Evolutionary conservation across 2,329 filamentous ascomycete species (phyloP), one percentile per base, ranked within the genome.

Genomic region (Endocalyx cinctus): DNA sequence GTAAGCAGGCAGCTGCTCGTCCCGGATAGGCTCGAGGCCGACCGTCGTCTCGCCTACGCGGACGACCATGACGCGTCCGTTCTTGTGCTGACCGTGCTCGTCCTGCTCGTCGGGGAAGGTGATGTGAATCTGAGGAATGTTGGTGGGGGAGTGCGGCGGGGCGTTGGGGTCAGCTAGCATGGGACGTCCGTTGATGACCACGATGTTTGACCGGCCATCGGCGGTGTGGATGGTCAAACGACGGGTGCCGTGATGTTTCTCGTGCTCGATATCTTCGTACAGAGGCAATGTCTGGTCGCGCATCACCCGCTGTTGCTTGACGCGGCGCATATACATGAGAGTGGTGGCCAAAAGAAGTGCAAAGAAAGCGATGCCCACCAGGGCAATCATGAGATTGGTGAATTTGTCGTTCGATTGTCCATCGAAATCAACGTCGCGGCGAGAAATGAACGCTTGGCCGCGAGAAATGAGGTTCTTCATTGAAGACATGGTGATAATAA

Each of bases 51-150:
- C 92, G 42, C 89, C 88, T 32, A 97, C 87, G 33, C 87, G 79
- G 35, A 98, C 90, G 22, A 97, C 79, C 15, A 98, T 84, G 32
- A 97, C 88, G 19, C 89, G 81, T 20, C 90, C 90, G 46, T 83
- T 87, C 67, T 84, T 84, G 50, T 75, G 74, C 62, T 81, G 87
- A 48, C 90, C 90, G 34, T 77, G 69, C 47, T 87, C 85, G 55
- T 96, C 89, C 49, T 94, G 82, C 69, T 97, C 92, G 51, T 94
- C 87, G 12, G 92, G 92, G 70, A 98, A 97, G 22, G 92, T 97
- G 62, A 98, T 95, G 63, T 89, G 87, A 54, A 98, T 98, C 66
- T 97, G 86, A 14, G 92, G 92, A 17, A 97, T 75, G 47, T 84
- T 83, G 61, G 78, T 86, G n/a, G 84, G 82, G 28, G 83, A 86